These are phyloP conservation scores for Aspergillus bridgeri DNA, from an alignment of 495 filamentous ascomycete genomes.

Conservation along the genomic window DNA sequence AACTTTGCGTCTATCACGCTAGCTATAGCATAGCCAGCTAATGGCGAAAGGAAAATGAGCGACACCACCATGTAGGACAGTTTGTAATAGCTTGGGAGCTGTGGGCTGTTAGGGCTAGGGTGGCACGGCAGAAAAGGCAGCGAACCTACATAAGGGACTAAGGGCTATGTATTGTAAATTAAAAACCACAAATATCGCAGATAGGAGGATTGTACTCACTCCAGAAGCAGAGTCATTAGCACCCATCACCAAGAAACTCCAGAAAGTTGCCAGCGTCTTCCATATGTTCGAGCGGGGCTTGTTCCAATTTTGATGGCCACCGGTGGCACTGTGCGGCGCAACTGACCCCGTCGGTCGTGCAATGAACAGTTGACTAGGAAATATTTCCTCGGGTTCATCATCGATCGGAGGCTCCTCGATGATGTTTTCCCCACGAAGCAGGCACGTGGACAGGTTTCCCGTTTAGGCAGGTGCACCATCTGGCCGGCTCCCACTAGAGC, in stretches of 20 bases:
- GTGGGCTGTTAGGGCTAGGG: slow-evolving; percentile 5
- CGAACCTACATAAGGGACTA: slow-evolving; percentile 53
- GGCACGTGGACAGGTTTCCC: too few relatives aligned
- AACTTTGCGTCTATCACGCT: slow-evolving; percentile 55
- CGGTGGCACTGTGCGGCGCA: background rate
- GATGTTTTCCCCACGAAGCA: too few relatives aligned
- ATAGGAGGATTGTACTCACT: slow-evolving; percentile 42
- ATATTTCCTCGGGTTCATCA: background rate
- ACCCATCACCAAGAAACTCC: slow-evolving; percentile 74
- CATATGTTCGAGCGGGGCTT: slow-evolving; percentile 60
- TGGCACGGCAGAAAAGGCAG: background rate
- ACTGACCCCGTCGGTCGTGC: background rate
- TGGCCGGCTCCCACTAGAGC: too few relatives aligned
- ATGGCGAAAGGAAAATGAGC: slow-evolving; percentile 59
- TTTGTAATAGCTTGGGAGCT: slow-evolving; percentile 59
- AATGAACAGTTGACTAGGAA: background rate
- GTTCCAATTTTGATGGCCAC: slow-evolving; percentile 56
- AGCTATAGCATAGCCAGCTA: slow-evolving; percentile 55
- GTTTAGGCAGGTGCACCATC: too few relatives aligned
- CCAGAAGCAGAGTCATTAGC: slow-evolving; percentile 80
- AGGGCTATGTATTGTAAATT: slow-evolving; percentile 39
- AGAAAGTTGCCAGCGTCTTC: slow-evolving; percentile 64
- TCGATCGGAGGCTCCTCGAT: background rate
- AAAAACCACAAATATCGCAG: background rate
- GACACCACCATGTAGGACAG: slow-evolving; percentile 59